phyloP scores from a whole-genome alignment of 208 protist genomes.

The Entamoeba histolytica region DNA sequence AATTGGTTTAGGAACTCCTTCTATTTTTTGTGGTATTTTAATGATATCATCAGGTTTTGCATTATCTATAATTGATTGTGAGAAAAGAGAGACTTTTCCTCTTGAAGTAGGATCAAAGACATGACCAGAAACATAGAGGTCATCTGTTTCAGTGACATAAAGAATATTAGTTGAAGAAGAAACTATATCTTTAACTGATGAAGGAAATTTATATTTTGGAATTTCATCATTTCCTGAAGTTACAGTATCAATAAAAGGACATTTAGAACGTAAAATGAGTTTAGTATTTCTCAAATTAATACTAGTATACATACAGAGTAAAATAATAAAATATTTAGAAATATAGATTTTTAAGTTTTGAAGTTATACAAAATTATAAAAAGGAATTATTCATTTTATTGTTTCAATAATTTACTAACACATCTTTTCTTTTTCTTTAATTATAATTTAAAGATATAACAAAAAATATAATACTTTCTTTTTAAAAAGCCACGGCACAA shows the following conservation, averaged over 20 bases:
- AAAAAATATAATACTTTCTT: too few species aligned
- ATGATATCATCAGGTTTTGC: not conserved
- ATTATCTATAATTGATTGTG: not conserved
- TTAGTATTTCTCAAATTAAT: too few species aligned
- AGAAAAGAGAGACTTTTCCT: not conserved
- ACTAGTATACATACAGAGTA: too few species aligned
- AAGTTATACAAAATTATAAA: too few species aligned
- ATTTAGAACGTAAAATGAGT: not conserved
- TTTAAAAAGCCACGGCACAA: too few species aligned
- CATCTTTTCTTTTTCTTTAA: too few species aligned
- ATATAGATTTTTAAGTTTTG: too few species aligned
- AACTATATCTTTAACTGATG: not conserved
- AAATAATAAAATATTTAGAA: too few species aligned
- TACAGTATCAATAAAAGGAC: not conserved
- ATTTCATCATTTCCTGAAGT: not conserved
- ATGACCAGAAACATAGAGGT: not conserved
- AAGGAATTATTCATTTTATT: too few species aligned
- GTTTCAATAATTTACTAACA: too few species aligned
- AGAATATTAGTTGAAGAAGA: not conserved
- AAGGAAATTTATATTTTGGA: not conserved
- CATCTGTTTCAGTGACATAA: not conserved
- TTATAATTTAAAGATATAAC: too few species aligned
- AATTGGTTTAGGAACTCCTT: not conserved
- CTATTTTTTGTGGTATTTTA: not conserved
- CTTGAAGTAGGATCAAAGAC: not conserved